Evolutionary conservation across 2,329 filamentous ascomycete species (phyloP).

Genomic region (Paecilomyces dactylethromorphus): DNA sequence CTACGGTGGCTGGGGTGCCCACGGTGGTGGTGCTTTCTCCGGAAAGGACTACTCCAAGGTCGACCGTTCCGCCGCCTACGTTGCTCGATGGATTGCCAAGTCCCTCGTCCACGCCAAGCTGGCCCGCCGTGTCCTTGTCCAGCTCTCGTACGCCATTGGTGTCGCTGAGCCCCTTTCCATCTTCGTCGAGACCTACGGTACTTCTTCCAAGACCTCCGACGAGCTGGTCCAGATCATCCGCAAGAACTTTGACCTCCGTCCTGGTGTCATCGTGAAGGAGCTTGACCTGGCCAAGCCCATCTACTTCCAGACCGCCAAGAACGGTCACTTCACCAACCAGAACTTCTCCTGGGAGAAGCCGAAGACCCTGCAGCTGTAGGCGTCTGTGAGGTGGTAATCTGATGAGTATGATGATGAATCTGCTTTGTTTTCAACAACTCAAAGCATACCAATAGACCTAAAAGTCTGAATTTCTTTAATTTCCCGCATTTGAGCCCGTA

Average conservation of each 20-base stretch:
- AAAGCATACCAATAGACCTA: slow-evolving; percentile 37
- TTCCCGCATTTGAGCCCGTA: slow-evolving; percentile 32
- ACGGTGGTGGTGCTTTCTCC: slow-evolving; percentile 99
- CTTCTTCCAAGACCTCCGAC: slow-evolving; percentile 78
- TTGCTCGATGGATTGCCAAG: slow-evolving; percentile 98
- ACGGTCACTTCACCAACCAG: slow-evolving; percentile 99
- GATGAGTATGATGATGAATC: slow-evolving; percentile 40
- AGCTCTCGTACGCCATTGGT: slow-evolving; percentile 99
- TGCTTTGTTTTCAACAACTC: slow-evolving; percentile 48
- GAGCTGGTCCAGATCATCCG: slow-evolving; percentile 93
- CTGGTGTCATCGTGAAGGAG: slow-evolving; percentile 97
- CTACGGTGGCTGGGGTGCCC: slow-evolving; percentile 98
- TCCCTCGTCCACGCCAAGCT: slow-evolving; percentile 86
- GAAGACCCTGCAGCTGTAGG: slow-evolving; percentile 87
- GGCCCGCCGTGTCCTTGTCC: slow-evolving; percentile 86
- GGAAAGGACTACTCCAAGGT: slow-evolving; percentile 99
- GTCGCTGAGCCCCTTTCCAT: slow-evolving; percentile 96
- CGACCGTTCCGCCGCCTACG: slow-evolving; percentile 95
- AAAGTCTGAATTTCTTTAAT: slow-evolving; percentile 25
- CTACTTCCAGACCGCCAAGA: slow-evolving; percentile 98
- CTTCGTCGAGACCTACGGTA: slow-evolving; percentile 97
- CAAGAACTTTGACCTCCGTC: slow-evolving; percentile 95
- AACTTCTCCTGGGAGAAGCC: slow-evolving; percentile 97
- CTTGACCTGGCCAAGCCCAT: slow-evolving; percentile 92
- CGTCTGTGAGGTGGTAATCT: slow-evolving; percentile 18